Evolutionary conservation across 2,329 filamentous ascomycete species (phyloP), one percentile per base, ranked within the genome.

Genomic region (Orbilia quercus): DNA sequence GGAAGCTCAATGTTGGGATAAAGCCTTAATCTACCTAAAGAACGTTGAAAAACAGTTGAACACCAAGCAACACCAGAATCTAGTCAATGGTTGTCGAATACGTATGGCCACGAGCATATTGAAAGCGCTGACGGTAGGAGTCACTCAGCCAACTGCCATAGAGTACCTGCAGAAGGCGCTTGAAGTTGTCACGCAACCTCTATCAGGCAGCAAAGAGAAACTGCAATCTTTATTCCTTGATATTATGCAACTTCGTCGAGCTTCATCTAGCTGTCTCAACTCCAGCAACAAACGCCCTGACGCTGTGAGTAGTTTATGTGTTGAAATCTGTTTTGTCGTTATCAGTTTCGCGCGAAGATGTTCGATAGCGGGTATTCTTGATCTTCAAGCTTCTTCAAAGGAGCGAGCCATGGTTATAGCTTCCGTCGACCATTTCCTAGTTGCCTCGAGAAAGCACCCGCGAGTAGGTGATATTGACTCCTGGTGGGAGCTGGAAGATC

Each of bases 161-260:
- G 74, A 77, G 11, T 54, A 75, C 9, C 58, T 77, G 20, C 65
- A 69, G 40, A 73, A 47, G 9, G 67, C 50, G 11, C 22, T 67
- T 14, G 62, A 57, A 4, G 50, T 67, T 12, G 38, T 74, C 14
- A 59, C 40, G n/a, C 62, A 66, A 14, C 70, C 70, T 12, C 50
- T 74, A 48, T 62, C 70, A 23, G 70, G 70, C 1, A 66, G 62
- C 42, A 67, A 62, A 51, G 70, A 74, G 22, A 67, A 67, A 18
- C 48, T 74, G 7, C 62, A 67, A 18, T 51, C 22, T 14, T 40
- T 74, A 2, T 66, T 74, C 20, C 40, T 59, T 20, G 70, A 74
- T 14, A 54, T 74, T 42, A 66, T 74, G 63, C 70, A 66, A 31
- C 62, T 74, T 23, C 70, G 70, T 31, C 70, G 70, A 31, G 70